Evolutionary conservation across 2,329 filamentous ascomycete genomes (phyloP), one percentile per base, ranked within the genome.

Genomic region (Clonostachys rhizophaga): DNA sequence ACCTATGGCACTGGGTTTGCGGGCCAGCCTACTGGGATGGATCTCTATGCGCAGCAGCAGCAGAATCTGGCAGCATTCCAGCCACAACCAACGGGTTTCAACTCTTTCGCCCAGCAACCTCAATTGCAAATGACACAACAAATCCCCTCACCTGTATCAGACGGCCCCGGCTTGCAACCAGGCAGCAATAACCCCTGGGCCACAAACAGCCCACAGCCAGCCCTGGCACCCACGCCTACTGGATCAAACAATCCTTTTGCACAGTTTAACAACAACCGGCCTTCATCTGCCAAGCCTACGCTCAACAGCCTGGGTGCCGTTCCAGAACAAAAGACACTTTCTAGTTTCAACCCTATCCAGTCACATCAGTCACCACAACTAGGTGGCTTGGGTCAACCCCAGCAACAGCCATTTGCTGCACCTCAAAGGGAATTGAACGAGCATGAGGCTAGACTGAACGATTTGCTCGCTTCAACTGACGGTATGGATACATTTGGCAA

Each of bases 211-310:
- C 74, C 80, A 50, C 64, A 70, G 41, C 73, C 83, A 44, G 34
- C 84, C 3, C 69, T 96, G 52, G 85, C 87, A 62, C 87, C 91
- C 5, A 87, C 90, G 62, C 86, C 89, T 5, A 99, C 94, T 4
- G 94, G 94, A 43, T 97, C 94, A 14, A 99, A 99, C 74, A 99
- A 99, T 63, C 94, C 94, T 3, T 99, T 99, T 61, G 92, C 94
- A 12, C 79, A 85, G n/a, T 83, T 87, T 59, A 79, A 55, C 59
- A n/a, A 39, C 36, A 79, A 55, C 70, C 84, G 74, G 60, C 81
- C 71, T 61, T 84, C 71, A 62, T 76, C 65, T 11, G 61, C 65
- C 8, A 60, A 72, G 52, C 80, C 72, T 50, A 77, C 77, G 41
- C 81, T 87, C 50, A 84, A 89, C 12, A 83, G 85, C 3, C 78